These are phyloP conservation scores for Metschnikowia kunwiensis DNA, from an alignment of 805 yeast species.

Conservation along the genomic window DNA sequence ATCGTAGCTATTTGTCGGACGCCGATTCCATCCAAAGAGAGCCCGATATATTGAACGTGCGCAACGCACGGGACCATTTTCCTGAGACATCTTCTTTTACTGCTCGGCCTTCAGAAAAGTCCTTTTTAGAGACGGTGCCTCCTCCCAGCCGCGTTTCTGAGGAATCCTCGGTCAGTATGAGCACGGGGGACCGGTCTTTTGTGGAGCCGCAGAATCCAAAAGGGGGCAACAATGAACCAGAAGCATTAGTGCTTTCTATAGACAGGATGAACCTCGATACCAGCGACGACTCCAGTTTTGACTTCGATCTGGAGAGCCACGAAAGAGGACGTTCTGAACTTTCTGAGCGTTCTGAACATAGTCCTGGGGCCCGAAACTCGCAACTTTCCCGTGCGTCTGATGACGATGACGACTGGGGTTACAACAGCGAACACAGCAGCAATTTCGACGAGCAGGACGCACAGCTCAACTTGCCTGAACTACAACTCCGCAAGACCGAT, in stretches of 20 bases:
- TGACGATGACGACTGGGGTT: slow-evolving; percentile 28
- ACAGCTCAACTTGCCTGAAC: neutral
- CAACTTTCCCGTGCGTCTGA: neutral
- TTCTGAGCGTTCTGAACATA: neutral
- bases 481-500: slow-evolving; percentile 4
- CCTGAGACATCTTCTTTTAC: neutral
- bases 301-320: neutral
- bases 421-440: slow-evolving; percentile 23
- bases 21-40: slow-evolving; percentile 41
- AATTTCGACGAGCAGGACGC: slow-evolving; percentile 11
- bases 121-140: neutral
- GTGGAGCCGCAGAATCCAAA: slow-evolving; percentile 1
- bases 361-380: too few species aligned
- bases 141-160: neutral
- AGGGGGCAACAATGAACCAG: slow-evolving; percentile 3
- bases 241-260: slow-evolving; percentile 16
- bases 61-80: neutral
- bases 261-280: slow-evolving; percentile 15
- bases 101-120: neutral
- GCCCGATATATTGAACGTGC: slow-evolving; percentile 28
- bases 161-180: slow-evolving; percentile 7
- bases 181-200: slow-evolving; percentile 7
- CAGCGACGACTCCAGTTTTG: slow-evolving; percentile 13
- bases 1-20: slow-evolving; percentile 37
- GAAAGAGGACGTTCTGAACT: neutral